Percentiles rank a stretch among this genome's conserved stretches.
phyloP scores from a whole-genome alignment of 441 rosid species.

The Dalechampia spathulata region DNA sequence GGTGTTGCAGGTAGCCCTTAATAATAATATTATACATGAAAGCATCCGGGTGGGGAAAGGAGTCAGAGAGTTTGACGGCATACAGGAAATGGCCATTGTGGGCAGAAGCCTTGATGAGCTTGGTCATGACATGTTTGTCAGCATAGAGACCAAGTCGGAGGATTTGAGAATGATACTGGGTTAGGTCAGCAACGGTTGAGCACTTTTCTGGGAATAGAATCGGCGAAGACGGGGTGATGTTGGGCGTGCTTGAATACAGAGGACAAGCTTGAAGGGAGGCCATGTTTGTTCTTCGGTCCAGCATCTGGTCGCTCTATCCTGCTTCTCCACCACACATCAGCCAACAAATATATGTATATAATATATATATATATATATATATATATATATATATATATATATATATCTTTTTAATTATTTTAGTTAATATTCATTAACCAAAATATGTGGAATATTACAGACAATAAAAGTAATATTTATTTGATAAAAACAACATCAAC shows the following conservation, averaged over 20 bases:
- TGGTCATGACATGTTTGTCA: slow-evolving; percentile 27
- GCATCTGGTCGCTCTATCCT: too few species aligned
- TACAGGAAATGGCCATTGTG: slow-evolving; percentile 21
- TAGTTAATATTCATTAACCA: too few species aligned
- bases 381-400: too few species aligned
- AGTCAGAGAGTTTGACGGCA: slow-evolving; percentile 30
- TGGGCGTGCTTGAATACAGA: not conserved
- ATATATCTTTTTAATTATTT: too few species aligned
- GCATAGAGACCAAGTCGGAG: slow-evolving; percentile 33
- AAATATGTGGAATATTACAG: too few species aligned
- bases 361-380: too few species aligned
- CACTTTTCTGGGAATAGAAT: slow-evolving; percentile 23
- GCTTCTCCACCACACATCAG: too few species aligned
- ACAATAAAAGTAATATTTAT: too few species aligned
- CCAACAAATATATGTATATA: too few species aligned
- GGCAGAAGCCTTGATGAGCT: slow-evolving; percentile 29
- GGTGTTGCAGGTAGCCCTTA: slow-evolving; percentile 22
- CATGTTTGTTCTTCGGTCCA: too few species aligned
- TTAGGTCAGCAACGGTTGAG: slow-evolving; percentile 29
- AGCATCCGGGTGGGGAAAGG: slow-evolving; percentile 31
- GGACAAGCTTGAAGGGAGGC: slow-evolving; percentile 13
- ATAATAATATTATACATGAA: slow-evolving; percentile 35
- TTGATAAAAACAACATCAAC: too few species aligned
- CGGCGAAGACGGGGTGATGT: not conserved
- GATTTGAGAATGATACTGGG: slow-evolving; percentile 29